These are phyloP conservation scores for Cardiospermum halicacabum DNA, from an alignment of 345 rosid genomes.

Conservation along the genomic window DNA sequence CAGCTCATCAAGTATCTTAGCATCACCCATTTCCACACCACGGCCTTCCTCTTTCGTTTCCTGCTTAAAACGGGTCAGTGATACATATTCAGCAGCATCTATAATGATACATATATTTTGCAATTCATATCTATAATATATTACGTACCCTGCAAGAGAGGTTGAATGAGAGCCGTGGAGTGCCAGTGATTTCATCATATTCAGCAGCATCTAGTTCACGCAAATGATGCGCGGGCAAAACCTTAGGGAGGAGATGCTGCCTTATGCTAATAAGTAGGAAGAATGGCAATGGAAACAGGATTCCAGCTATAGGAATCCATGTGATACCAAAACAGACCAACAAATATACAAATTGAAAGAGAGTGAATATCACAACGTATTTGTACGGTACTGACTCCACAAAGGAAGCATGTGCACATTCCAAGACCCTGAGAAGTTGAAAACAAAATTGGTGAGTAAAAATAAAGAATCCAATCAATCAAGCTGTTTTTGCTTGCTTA, in stretches of 20 bases:
- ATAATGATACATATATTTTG: too few species aligned
- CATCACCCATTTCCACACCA: slow-evolving; percentile 37
- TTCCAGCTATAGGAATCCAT: slow-evolving; percentile 83
- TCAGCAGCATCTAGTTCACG: slow-evolving; percentile 76
- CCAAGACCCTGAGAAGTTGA: too few species aligned
- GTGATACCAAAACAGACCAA: slow-evolving; percentile 69
- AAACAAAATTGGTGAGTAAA: too few species aligned
- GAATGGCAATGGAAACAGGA: slow-evolving; percentile 82
- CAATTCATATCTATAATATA: neutral
- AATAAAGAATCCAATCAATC: too few species aligned
- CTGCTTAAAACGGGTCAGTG: slow-evolving; percentile 16
- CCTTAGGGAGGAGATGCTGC: slow-evolving; percentile 63
- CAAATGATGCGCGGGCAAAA: slow-evolving; percentile 39
- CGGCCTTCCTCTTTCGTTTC: slow-evolving; percentile 34
- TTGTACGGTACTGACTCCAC: slow-evolving; percentile 58
- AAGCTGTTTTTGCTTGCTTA: neutral
- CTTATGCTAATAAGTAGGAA: slow-evolving; percentile 69
- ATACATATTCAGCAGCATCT: neutral
- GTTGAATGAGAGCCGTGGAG: slow-evolving; percentile 38
- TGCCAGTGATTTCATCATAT: slow-evolving; percentile 59
- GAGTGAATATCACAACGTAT: slow-evolving; percentile 43
- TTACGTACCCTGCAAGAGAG: slow-evolving; percentile 28
- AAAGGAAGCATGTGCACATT: too few species aligned
- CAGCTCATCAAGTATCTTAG: slow-evolving; percentile 67
- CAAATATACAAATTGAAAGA: slow-evolving; percentile 59